Evolutionary conservation across 495 filamentous ascomycete genomes (phyloP), one percentile per base, ranked within the genome.

Genomic region (Paragyromitra xinjiangensis): DNA sequence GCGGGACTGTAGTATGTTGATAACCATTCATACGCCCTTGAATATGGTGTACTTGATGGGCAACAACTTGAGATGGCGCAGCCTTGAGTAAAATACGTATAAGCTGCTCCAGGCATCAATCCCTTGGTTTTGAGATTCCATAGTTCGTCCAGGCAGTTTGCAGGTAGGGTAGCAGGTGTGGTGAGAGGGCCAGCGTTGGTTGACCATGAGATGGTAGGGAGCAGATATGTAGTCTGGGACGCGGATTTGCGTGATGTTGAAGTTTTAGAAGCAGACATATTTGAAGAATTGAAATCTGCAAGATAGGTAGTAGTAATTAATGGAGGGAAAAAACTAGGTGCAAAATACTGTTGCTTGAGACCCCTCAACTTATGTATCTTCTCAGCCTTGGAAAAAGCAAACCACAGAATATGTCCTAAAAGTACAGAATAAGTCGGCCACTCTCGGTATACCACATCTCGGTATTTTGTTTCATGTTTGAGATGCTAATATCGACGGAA

Each of bases 51-150:
- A 34, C 39, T 19, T 40, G 56, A 65, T n/a, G 69, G 69, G 19
- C 61, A 72, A 16, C 69, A 72, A 14, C 64, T 48, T n/a, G 69
- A 72, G 2, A 72, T 64, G 16, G 62, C 61, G n/a, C 69, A 72
- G 19, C 69, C 69, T 65, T 72, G 69, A 4, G 69, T 72, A 39
- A 29, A 50, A 50, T 72, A 72, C 14, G 69, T 72, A 19, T 69
- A 37, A 62, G 37, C 34, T 8, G 12, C 40, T 14, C 45, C 34
- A 39, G 53, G 44, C 40, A 69, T 72, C 29, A 72, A 16, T 12
- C 69, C 69, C 9, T 37, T 37, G 14, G 69, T 72, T 4, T 67
- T 40, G 22, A 72, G 53, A 26, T 72, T 34, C 69, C 61, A 72
- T 3, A 72, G 24, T 8, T 22, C 37, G 14, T 62, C 40, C 6